A percentile compares a stretch with the other conserved stretches of the same genome.
Conservation (phyloP, 306 rosid genomes). For the Crotalaria pallida region DNA sequence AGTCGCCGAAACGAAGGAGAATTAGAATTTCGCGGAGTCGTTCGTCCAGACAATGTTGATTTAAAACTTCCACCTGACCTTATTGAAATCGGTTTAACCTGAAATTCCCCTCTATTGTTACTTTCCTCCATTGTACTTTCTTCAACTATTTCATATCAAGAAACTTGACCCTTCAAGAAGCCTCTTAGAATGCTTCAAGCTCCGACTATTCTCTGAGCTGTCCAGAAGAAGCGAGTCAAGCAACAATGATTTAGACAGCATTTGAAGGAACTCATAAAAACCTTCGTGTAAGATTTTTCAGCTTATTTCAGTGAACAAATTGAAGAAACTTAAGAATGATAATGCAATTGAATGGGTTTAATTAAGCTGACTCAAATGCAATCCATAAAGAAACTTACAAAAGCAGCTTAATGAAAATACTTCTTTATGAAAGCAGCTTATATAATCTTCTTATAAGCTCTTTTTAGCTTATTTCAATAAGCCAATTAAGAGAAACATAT, state of each 20-base stretch:
- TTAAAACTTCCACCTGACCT: slow-evolving; percentile 61
- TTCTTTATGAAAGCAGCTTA: too few relatives aligned
- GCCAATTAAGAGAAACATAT: too few relatives aligned
- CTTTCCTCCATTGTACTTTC: slow-evolving; percentile 63
- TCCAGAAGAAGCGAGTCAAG: neutral
- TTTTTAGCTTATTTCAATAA: too few relatives aligned
- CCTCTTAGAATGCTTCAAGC: slow-evolving; percentile 11
- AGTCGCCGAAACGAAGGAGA: slow-evolving; percentile 68
- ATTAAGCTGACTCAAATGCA: too few relatives aligned
- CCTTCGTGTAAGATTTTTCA: too few relatives aligned
- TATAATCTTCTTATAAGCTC: too few relatives aligned
- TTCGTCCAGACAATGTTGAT: slow-evolving; percentile 64
- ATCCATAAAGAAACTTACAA: too few relatives aligned
- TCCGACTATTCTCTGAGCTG: slow-evolving; percentile 3
- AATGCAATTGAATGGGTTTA: too few relatives aligned
- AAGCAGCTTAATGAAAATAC: too few relatives aligned
- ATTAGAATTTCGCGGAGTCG: slow-evolving; percentile 59
- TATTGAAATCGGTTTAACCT: slow-evolving; percentile 33
- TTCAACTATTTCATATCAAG: slow-evolving; percentile 24
- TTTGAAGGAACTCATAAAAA: too few relatives aligned
- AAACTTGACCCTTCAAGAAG: neutral
- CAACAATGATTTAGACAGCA: neutral
- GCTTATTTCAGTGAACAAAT: too few relatives aligned
- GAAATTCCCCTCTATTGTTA: slow-evolving; percentile 47
- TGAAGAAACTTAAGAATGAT: too few relatives aligned